Evolutionary conservation across 2,329 filamentous ascomycete genomes (phyloP), one percentile per base, ranked within the genome.

Genomic region (Colletotrichum plurivorum): DNA sequence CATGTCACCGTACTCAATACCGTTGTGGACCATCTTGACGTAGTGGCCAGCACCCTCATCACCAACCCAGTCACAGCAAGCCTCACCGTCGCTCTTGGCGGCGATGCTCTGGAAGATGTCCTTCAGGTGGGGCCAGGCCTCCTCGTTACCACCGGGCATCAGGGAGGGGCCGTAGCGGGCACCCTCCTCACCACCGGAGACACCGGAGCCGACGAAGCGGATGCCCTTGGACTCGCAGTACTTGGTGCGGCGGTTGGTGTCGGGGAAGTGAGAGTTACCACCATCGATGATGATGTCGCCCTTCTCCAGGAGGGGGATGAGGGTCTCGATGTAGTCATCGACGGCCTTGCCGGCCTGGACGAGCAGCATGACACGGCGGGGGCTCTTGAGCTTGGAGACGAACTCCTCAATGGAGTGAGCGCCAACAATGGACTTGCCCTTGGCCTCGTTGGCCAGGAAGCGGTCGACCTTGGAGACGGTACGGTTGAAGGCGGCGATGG

Each of bases 1-100:
- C 96, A 99, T 99, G 87, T 99, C 96, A 91, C 96, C 96, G 83
- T 99, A 99, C 88, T 99, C 96, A 78, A 99, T 99, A 90, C 96
- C 96, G 87, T 99, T 99, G 92, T 99, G 96, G 73, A 99, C 96
- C 96, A 99, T 99, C 93, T 99, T 99, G 88, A 99, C 95, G 89
- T 98, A 99, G 92, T 99, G 96, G 78, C 96, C 96, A 85, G 96
- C 94, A 90, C 96, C 96, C 84, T 98, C 94, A 85, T 98, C 96
- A 87, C 96, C 96, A 78, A 99, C 96, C 96, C 96, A 99, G 85
- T 99, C 96, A 82, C 96, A 99, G 91, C 96, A 99, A 74, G 96
- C 87, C 89, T 99, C 96, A 78, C 92, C 92, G 79, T 98, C 95
- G 84, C 93, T 97, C 91, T 99, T 98, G 84, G 96, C 96, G 73